A percentile compares a stretch with the other conserved stretches of the same genome.
Conservation (phyloP, 768 basidiomycete genomes). For the Epithele typhae region DNA sequence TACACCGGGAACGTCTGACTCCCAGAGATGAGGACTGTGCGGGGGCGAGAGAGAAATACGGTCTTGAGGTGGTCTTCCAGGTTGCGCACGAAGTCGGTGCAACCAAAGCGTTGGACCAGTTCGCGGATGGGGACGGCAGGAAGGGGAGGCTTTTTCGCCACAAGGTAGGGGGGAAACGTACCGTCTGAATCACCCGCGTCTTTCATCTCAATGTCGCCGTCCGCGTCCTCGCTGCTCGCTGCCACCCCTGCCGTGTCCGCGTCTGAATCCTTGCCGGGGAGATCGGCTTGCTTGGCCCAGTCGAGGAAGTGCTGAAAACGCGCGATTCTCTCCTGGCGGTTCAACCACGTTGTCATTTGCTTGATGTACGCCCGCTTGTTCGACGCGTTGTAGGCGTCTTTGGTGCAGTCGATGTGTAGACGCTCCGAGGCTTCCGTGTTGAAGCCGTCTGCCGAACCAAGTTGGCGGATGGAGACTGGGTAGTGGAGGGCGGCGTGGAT, state of each 20-base stretch:
- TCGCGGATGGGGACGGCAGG: neutral
- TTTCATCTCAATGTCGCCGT: neutral
- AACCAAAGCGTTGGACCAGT: neutral
- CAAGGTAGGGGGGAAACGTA: neutral
- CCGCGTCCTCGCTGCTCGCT: neutral
- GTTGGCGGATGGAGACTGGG: conserved; percentile 20
- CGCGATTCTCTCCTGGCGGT: conserved; percentile 25
- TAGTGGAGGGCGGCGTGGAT: conserved; percentile 34
- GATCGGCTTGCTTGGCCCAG: conserved; percentile 14
- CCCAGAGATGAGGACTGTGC: neutral
- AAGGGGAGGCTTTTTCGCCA: neutral
- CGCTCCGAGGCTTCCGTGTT: conserved; percentile 35
- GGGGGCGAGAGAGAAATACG: neutral
- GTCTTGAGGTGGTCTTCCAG: neutral
- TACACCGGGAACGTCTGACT: neutral
- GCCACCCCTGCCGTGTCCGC: neutral
- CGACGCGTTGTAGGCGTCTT: conserved; percentile 30
- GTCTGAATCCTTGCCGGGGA: neutral
- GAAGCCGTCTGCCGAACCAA: conserved; percentile 34
- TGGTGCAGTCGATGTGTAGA: conserved; percentile 35
- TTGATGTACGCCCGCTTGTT: conserved; percentile 31
- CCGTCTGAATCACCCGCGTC: neutral
- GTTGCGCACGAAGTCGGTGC: neutral
- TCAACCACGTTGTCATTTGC: conserved; percentile 37
- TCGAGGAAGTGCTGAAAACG: conserved; percentile 24